These are phyloP conservation scores for Cryphonectria carpinicola DNA, from an alignment of 2,329 filamentous ascomycete species.

Conservation along the genomic window DNA sequence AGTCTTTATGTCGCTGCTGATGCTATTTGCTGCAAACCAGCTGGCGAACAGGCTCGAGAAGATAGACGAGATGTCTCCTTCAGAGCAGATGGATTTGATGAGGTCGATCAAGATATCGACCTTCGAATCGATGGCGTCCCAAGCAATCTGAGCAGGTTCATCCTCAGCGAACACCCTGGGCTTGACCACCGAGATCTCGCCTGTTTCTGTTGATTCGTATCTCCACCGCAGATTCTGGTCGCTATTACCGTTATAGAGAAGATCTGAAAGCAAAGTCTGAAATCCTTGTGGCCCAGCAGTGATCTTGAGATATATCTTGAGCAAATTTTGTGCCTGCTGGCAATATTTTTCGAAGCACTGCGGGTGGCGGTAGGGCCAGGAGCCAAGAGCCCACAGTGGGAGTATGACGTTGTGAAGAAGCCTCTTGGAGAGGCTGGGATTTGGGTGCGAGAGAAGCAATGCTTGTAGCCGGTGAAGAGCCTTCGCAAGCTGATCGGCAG, in stretches of 20 bases:
- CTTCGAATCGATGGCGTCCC: constrained; percentile 52
- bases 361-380: constrained; percentile 47
- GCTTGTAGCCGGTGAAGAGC: constrained; percentile 60
- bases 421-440: constrained; percentile 66
- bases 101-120: constrained; percentile 53
- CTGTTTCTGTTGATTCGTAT: constrained; percentile 51
- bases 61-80: constrained; percentile 61
- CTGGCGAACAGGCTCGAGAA: constrained; percentile 63
- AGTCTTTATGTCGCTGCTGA: constrained; percentile 36
- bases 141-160: constrained; percentile 40
- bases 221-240: constrained; percentile 50
- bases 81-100: constrained; percentile 53
- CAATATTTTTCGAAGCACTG: constrained; percentile 45
- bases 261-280: constrained; percentile 52
- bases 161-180: constrained; percentile 32
- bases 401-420: constrained; percentile 62
- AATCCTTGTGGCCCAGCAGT: constrained; percentile 56
- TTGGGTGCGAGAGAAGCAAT: constrained; percentile 66
- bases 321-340: constrained; percentile 51
- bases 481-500: constrained; percentile 49
- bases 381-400: constrained; percentile 66
- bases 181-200: constrained; percentile 56
- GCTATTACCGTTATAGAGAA: constrained; percentile 58
- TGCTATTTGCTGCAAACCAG: constrained; percentile 52
- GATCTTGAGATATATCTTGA: constrained; percentile 62